Percentiles rank a stretch among this genome's conserved stretches.
Evolutionary conservation across 306 rosid species (phyloP).

Genomic region (Quercus aquifolioides): DNA sequence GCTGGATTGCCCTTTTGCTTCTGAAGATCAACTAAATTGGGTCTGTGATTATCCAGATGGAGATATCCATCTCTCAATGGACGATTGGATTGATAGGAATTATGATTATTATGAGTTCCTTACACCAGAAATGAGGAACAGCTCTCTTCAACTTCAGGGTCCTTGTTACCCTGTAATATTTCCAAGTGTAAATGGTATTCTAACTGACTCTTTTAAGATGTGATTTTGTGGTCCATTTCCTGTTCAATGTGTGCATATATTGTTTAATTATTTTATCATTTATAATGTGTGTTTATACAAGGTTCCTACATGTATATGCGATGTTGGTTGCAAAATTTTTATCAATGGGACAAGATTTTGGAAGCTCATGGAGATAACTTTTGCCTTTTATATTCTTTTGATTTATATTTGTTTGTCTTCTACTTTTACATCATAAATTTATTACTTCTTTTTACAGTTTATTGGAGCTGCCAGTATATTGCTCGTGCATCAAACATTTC

Average conservation of each 20-base stretch:
- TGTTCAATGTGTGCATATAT: conserved; percentile 12
- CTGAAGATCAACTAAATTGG: conserved; percentile 82
- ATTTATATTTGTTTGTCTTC: neutral
- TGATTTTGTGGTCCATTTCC: neutral
- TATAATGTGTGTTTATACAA: neutral
- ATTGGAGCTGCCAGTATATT: conserved; percentile 95
- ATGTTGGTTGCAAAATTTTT: neutral
- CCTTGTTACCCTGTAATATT: conserved; percentile 98
- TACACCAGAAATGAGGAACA: conserved; percentile 87
- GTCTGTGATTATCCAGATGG: conserved; percentile 97
- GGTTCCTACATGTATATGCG: neutral
- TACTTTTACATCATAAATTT: neutral
- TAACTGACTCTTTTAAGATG: conserved; percentile 6
- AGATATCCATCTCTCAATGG: conserved; percentile 60
- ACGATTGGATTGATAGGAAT: conserved; percentile 71
- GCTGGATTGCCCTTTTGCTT: conserved; percentile 75
- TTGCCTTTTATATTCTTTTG: conserved; percentile 6
- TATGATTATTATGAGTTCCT: conserved; percentile 90
- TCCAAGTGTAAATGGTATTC: conserved; percentile 90
- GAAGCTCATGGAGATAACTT: neutral
- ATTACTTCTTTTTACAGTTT: conserved; percentile 41
- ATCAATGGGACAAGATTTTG: neutral
- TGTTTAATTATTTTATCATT: neutral
- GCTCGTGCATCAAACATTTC: conserved; percentile 85
- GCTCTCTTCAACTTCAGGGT: conserved; percentile 95